Conservation (phyloP, 345 rosid genomes). For the Citrus sinensis region DVS_A1.0 CM039163.1:5786001-5786500, state of each 20-base stretch:
- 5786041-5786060: neutral
- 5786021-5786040: neutral
- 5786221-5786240: conserved; percentile 56
- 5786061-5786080: neutral
- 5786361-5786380: neutral
- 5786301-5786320: conserved; percentile 70
- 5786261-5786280: conserved; percentile 56
- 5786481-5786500: neutral
- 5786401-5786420: neutral
- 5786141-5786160: neutral
- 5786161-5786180: conserved; percentile 68
- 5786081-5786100: neutral
- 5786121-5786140: neutral
- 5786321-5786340: conserved; percentile 27
- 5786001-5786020: neutral
- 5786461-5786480: neutral
- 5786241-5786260: conserved; percentile 94
- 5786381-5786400: neutral
- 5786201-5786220: conserved; percentile 69
- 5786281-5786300: conserved; percentile 82
- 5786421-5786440: neutral
- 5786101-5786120: neutral
- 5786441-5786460: neutral
- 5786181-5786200: conserved; percentile 96
- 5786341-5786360: conserved; percentile 31